These are phyloP conservation scores for Bimuria novae-zelandiae DNA, from an alignment of 2,329 filamentous ascomycete genomes.

Conservation along the genomic window DNA sequence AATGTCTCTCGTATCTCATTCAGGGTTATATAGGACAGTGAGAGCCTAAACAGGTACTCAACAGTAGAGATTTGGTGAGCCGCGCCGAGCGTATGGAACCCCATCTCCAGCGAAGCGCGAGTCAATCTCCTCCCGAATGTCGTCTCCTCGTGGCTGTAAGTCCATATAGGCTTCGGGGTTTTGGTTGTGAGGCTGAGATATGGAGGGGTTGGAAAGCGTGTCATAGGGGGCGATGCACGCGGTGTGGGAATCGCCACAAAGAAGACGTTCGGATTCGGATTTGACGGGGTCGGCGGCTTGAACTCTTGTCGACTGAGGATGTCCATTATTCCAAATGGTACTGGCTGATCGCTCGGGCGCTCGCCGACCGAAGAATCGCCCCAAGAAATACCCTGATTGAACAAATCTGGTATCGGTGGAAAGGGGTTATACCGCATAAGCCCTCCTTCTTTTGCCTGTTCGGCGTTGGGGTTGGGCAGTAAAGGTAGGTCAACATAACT, in stretches of 20 bases:
- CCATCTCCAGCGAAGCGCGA: constrained; percentile 66
- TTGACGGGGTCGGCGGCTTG: constrained; percentile 16
- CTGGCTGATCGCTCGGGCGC: constrained; percentile 10
- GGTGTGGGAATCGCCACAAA: constrained; percentile 32
- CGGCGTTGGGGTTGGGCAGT: constrained; percentile 12
- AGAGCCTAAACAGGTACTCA: constrained; percentile 69
- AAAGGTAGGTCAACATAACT: constrained; percentile 2
- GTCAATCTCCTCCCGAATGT: constrained; percentile 74
- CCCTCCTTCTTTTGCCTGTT: constrained; percentile 4
- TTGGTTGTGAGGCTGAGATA: constrained; percentile 34
- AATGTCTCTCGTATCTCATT: constrained; percentile 49
- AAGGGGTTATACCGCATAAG: constrained; percentile 7
- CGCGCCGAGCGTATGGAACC: constrained; percentile 62
- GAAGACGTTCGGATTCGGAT: constrained; percentile 29
- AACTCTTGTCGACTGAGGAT: constrained; percentile 26
- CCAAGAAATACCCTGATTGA: constrained; percentile 27
- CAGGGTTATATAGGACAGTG: constrained; percentile 60
- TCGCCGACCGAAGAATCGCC: constrained; percentile 5
- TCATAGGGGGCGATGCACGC: constrained; percentile 31
- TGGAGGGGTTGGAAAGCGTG: constrained; percentile 28
- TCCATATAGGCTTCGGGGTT: constrained; percentile 48
- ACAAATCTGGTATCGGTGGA: constrained; percentile 21
- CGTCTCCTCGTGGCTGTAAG: constrained; percentile 66
- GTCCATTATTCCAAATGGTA: constrained; percentile 40
- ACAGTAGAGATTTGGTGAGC: constrained; percentile 31